Conservation (phyloP, 345 rosid genomes). For the Trapa incisa region DNA sequence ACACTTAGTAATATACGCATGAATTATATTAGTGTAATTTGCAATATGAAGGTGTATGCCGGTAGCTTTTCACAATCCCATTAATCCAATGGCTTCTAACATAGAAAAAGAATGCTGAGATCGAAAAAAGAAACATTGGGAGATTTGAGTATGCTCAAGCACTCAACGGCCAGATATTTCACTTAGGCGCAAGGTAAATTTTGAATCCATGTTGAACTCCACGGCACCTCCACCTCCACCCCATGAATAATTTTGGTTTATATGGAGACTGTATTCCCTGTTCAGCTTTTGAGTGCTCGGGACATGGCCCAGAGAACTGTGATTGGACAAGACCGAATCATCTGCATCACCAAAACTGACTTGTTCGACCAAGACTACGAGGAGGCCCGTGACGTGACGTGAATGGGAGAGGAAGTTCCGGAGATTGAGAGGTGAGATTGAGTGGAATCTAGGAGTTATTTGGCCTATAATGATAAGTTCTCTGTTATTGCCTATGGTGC, state of each 20-base stretch:
- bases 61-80: conserved; percentile 95
- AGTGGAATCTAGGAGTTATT: background rate
- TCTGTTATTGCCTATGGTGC: background rate
- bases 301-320: conserved; percentile 88
- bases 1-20: too few species aligned
- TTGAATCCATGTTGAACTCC: background rate
- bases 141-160: conserved; percentile 50
- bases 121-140: conserved; percentile 66
- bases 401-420: conserved; percentile 76
- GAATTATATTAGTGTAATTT: too few species aligned
- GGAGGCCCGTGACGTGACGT: too few species aligned
- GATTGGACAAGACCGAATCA: conserved; percentile 78
- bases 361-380: conserved; percentile 78
- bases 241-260: background rate
- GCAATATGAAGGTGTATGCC: conserved; percentile 59
- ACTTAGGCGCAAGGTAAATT: conserved; percentile 69
- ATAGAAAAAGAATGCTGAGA: conserved; percentile 49
- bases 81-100: conserved; percentile 60
- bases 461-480: background rate
- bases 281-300: conserved; percentile 77
- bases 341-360: conserved; percentile 81
- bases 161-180: conserved; percentile 66
- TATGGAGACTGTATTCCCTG: conserved; percentile 2
- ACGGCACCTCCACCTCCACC: background rate
- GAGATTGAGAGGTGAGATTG: conserved; percentile 36